phyloP scores from a whole-genome alignment of 2,329 filamentous ascomycete genomes.

The Polytolypa hystricis region DNA sequence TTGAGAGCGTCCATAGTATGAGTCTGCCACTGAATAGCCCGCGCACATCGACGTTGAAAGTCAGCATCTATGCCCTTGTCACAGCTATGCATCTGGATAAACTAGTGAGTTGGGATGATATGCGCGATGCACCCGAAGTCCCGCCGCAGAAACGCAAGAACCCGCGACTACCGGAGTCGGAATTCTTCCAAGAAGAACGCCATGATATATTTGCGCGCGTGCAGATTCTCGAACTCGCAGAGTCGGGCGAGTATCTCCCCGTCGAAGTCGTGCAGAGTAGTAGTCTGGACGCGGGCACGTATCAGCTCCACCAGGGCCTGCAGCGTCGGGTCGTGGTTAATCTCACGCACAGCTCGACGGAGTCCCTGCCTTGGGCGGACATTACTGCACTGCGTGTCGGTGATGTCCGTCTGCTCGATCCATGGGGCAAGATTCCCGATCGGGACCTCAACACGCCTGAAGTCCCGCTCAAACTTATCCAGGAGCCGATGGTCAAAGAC shows the following conservation, averaged over 20 bases:
- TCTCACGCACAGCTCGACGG: conserved; percentile 82
- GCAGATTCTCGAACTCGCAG: conserved; percentile 83
- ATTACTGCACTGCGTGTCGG: conserved; percentile 67
- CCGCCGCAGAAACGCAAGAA: conserved; percentile 47
- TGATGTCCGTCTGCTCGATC: conserved; percentile 71
- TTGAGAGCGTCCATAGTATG: conserved; percentile 98
- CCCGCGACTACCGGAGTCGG: conserved; percentile 72
- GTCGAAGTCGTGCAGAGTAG: conserved; percentile 84
- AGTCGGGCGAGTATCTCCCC: conserved; percentile 80
- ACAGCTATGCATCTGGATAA: conserved; percentile 94
- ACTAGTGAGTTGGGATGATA: conserved; percentile 96
- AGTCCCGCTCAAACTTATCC: conserved; percentile 64
- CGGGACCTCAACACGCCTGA: conserved; percentile 61
- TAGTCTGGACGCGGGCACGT: conserved; percentile 77
- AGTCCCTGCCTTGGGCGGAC: conserved; percentile 79
- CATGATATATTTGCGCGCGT: conserved; percentile 84
- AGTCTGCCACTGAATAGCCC: conserved; percentile 73
- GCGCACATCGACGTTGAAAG: conserved; percentile 62
- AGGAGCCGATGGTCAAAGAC: conserved; percentile 66
- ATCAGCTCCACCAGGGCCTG: conserved; percentile 88
- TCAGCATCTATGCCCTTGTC: conserved; percentile 84
- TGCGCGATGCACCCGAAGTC: conserved; percentile 61
- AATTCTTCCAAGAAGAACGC: conserved; percentile 86
- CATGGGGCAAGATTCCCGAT: conserved; percentile 73
- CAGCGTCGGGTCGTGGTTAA: conserved; percentile 80